These are phyloP conservation scores for Solanum habrochaites DNA, from an alignment of 257 asterid genomes.

Conservation along the genomic window DNA sequence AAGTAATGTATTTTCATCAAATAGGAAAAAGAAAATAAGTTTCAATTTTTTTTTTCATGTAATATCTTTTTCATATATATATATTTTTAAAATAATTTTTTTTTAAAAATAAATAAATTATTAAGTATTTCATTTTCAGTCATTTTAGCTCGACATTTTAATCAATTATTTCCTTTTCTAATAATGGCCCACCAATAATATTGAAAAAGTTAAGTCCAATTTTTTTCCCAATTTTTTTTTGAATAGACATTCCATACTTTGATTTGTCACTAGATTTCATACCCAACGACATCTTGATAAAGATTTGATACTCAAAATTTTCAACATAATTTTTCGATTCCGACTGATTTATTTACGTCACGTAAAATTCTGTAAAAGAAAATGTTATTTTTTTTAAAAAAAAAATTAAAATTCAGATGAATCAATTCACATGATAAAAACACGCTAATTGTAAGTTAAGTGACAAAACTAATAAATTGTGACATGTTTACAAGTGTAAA, in stretches of 20 bases:
- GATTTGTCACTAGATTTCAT: background rate
- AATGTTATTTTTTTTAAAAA: accelerated
- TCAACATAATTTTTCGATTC: background rate
- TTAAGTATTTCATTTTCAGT: background rate
- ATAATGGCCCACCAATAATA: background rate
- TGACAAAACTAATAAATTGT: background rate
- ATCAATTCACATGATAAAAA: background rate
- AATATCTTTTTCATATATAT: background rate
- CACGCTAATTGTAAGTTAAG: background rate
- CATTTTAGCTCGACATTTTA: background rate
- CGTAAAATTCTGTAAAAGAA: background rate
- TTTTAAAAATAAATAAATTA: background rate
- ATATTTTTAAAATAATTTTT: background rate
- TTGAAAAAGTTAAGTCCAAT: background rate
- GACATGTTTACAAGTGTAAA: background rate
- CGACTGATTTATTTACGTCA: background rate
- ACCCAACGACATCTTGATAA: background rate
- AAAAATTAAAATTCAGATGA: background rate
- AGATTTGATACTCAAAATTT: background rate
- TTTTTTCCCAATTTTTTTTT: background rate
- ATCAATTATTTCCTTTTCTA: background rate
- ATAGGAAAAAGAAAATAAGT: no score
- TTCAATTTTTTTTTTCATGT: background rate
- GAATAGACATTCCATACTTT: background rate
- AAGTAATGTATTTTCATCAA: background rate